A percentile compares a stretch with the other conserved stretches of the same genome.
phyloP scores from a whole-genome alignment of 306 rosid species.

The Dryas alaskensis region DNA sequence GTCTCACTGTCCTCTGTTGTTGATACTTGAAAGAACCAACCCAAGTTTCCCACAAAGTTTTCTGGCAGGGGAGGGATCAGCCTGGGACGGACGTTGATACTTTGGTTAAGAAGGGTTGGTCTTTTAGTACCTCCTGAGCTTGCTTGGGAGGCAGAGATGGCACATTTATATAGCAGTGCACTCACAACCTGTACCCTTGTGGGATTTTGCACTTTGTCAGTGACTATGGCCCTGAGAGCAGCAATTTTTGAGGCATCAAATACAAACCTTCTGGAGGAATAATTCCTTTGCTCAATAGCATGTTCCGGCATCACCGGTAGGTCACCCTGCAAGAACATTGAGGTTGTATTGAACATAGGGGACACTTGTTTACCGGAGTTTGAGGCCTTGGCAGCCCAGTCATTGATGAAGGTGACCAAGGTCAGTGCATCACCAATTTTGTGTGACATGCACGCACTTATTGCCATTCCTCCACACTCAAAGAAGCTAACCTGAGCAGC shows the following conservation, averaged over 20 bases:
- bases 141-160: constrained; percentile 17
- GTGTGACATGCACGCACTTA: constrained; percentile 43
- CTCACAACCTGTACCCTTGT: constrained; percentile 42
- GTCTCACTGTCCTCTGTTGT: not conserved
- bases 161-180: constrained; percentile 32
- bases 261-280: constrained; percentile 34
- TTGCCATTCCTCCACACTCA: constrained; percentile 46
- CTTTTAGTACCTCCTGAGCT: not conserved
- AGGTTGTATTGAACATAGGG: constrained; percentile 17
- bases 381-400: constrained; percentile 42
- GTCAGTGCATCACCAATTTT: constrained; percentile 43
- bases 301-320: constrained; percentile 22
- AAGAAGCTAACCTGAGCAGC: constrained; percentile 45
- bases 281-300: not conserved
- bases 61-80: constrained; percentile 32
- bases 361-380: not conserved
- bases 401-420: constrained; percentile 33
- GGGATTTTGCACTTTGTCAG: constrained; percentile 27
- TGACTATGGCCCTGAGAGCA: constrained; percentile 29
- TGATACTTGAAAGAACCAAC: not conserved
- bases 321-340: constrained; percentile 19
- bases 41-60: constrained; percentile 34
- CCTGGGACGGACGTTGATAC: constrained; percentile 34
- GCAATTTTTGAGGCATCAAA: constrained; percentile 29
- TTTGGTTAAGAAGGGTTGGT: not conserved